phyloP scores from a whole-genome alignment of 805 yeast species.

The Kodamaea fukazawae region DNA sequence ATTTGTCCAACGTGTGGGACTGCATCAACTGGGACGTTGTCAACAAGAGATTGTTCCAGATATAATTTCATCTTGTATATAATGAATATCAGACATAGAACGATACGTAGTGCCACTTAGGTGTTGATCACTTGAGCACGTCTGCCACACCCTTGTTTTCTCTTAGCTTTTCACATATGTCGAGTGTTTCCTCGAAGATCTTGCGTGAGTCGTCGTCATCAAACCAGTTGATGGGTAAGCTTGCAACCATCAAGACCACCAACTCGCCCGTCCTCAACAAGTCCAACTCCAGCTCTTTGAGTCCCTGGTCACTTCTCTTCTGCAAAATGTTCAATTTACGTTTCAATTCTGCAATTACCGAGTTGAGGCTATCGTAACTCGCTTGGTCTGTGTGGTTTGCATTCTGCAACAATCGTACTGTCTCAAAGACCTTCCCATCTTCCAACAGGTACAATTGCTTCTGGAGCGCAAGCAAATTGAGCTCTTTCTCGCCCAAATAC shows the following conservation, averaged over 20 bases:
- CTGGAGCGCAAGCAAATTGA: not conserved
- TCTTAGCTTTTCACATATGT: slow-evolving; percentile 1
- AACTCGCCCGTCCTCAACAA: slow-evolving; percentile 24
- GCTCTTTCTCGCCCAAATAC: slow-evolving; percentile 1
- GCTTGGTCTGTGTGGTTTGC: not conserved
- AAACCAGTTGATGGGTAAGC: slow-evolving; percentile 38
- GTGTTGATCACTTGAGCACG: not conserved
- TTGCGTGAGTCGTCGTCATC: slow-evolving; percentile 25
- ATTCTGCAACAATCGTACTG: not conserved
- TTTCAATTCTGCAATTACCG: not conserved
- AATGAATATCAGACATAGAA: not conserved
- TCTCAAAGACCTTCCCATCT: slow-evolving; percentile 3
- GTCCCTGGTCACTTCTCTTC: not conserved
- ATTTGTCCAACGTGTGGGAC: slow-evolving; percentile 71
- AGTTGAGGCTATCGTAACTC: not conserved
- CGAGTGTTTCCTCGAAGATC: slow-evolving; percentile 18
- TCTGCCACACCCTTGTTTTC: too few species aligned
- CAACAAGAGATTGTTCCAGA: slow-evolving; percentile 47
- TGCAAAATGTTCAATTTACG: not conserved
- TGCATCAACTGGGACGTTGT: slow-evolving; percentile 82
- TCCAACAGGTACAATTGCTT: slow-evolving; percentile 6
- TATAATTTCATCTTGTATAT: slow-evolving; percentile 11
- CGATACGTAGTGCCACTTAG: not conserved
- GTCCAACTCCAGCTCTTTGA: too few species aligned
- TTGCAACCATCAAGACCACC: slow-evolving; percentile 30